Evolutionary conservation across 768 basidiomycete species (phyloP), one percentile per base, ranked within the genome.

Genomic region (Calocera viscosa): DNA sequence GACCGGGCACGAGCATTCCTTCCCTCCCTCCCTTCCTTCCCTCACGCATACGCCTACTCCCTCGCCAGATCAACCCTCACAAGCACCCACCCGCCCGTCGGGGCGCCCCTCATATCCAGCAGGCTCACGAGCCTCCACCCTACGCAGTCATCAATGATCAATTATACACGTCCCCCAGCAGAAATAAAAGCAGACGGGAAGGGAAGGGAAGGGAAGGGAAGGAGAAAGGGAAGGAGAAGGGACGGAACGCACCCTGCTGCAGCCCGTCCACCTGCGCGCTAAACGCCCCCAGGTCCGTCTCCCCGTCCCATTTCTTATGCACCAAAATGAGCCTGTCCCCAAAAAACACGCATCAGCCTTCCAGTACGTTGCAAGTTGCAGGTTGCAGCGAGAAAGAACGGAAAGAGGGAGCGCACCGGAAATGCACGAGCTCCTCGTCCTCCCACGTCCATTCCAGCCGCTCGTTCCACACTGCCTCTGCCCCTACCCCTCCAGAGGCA

Each of bases 61-160:
- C 5, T 47, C 19, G 19, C 43, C 16, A 47, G 7, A 47, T 47
- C 67, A 70, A 78, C 75, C 30, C 70, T 67, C 16, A 76, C 72
- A 34, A 78, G 70, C 67, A 78, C 63, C 24, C 74, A 72, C 43
- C 74, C 74, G 19, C 71, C 72, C 10, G 68, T 72, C 65, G 74
- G 65, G 65, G 83, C 84, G 12, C 85, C 84, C 32, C 77, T 76
- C 76, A 73, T 76, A 70, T 83, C 77, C 65, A 86, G 71, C 75
- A 86, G 76, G 40, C 81, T 77, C 33, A 83, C 73, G 33, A 84
- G 69, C 22, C 79, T 76, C 82, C 80, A 84, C 30, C 80, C 83
- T 68, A 19, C 35, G 35, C 35, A n/a, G n/a, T n/a, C n/a, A n/a
- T n/a, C n/a, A n/a, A n/a, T n/a, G n/a, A n/a, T n/a, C n/a, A n/a